Evolutionary conservation across 2,329 filamentous ascomycete species (phyloP).

Genomic region (Paramyrothecium roridum): DNA sequence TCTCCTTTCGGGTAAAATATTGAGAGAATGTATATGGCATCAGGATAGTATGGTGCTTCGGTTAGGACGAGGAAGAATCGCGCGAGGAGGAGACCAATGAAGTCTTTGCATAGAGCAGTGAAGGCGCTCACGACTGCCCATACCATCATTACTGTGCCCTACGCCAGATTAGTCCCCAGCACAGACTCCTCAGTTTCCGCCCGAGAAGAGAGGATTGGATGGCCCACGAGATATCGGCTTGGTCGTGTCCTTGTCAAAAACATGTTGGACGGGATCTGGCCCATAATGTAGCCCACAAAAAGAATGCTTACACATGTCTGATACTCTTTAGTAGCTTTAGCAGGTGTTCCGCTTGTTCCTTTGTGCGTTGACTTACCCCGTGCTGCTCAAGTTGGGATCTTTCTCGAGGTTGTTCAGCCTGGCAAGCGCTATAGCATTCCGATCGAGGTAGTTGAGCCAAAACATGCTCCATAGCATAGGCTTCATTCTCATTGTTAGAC

Average conservation of each 20-base stretch:
- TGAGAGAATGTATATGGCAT: slow-evolving; percentile 38
- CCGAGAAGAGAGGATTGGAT: slow-evolving; percentile 1
- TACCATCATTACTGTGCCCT: slow-evolving; percentile 38
- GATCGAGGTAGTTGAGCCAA: slow-evolving; percentile 42
- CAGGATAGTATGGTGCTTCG: slow-evolving; percentile 36
- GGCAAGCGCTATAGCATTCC: slow-evolving; percentile 44
- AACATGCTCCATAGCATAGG: slow-evolving; percentile 36
- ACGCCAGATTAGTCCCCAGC: neutral
- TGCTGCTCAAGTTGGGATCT: slow-evolving; percentile 18
- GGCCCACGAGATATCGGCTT: slow-evolving; percentile 33
- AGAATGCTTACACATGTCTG: slow-evolving; percentile 26
- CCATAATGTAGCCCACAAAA: slow-evolving; percentile 42
- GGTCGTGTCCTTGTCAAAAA: slow-evolving; percentile 39
- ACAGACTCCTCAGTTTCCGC: too few relatives aligned
- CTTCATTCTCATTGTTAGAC: slow-evolving; percentile 5
- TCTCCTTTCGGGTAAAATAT: slow-evolving; percentile 52
- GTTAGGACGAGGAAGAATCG: slow-evolving; percentile 39
- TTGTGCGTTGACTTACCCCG: neutral
- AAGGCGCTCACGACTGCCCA: slow-evolving; percentile 46
- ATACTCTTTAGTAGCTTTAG: slow-evolving; percentile 16
- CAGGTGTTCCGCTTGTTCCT: too few relatives aligned
- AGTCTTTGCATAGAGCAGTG: slow-evolving; percentile 44
- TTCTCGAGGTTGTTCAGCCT: slow-evolving; percentile 25
- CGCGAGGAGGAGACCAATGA: slow-evolving; percentile 45
- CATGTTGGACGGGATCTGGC: slow-evolving; percentile 41